These are phyloP conservation scores for Ammopiptanthus mongolicus DNA, from an alignment of 306 rosid genomes.

Conservation along the genomic window DNA sequence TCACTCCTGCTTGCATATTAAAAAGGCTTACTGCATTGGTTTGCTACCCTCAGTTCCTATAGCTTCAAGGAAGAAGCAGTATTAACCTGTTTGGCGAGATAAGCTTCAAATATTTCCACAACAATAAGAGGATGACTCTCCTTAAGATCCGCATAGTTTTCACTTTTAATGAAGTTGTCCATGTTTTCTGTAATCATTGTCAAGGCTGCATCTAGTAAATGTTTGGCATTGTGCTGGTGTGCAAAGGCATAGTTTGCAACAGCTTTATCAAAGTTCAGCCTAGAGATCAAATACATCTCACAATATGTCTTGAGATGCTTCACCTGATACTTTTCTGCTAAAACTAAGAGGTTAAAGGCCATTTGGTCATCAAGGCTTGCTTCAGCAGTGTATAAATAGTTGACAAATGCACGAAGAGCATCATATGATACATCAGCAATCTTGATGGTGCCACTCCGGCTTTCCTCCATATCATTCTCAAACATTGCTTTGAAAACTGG, in stretches of 20 bases:
- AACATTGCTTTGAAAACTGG: constrained; percentile 87
- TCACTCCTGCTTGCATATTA: background rate
- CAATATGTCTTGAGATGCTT: constrained; percentile 70
- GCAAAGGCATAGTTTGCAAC: constrained; percentile 57
- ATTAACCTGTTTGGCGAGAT: constrained; percentile 60
- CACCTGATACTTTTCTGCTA: constrained; percentile 80
- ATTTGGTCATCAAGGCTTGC: constrained; percentile 62
- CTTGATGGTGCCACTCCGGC: constrained; percentile 74
- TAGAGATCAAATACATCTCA: constrained; percentile 60
- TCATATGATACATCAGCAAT: constrained; percentile 64
- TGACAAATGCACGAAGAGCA: constrained; percentile 70
- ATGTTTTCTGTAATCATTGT: constrained; percentile 58
- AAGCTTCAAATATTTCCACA: constrained; percentile 75
- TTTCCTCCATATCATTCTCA: constrained; percentile 81
- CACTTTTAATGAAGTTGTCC: constrained; percentile 47
- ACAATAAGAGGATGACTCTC: constrained; percentile 67
- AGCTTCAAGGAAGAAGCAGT: constrained; percentile 41
- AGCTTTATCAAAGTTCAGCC: constrained; percentile 66
- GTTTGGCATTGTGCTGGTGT: constrained; percentile 63
- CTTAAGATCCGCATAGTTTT: constrained; percentile 61
- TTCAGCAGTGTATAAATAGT: constrained; percentile 73
- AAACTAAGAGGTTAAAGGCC: constrained; percentile 61
- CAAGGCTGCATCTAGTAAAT: constrained; percentile 57
- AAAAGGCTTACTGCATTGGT: background rate
- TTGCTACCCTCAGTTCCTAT: background rate